phyloP scores from a whole-genome alignment of 495 filamentous ascomycete species.

The Penicillium parvum region DNA sequence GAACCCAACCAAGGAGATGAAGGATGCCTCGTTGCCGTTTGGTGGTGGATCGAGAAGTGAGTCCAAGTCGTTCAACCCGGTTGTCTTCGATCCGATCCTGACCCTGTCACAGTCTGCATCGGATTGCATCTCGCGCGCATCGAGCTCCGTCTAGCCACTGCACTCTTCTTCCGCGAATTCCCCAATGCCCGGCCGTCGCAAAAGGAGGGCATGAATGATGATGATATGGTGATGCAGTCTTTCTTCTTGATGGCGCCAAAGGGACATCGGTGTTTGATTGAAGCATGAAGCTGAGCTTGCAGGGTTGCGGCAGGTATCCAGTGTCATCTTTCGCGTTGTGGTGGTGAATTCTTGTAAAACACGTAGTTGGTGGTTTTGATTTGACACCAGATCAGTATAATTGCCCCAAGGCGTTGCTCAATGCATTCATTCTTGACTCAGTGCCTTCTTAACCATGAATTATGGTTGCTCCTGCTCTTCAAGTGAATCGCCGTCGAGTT shows the following conservation, averaged over 20 bases:
- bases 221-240: slow-evolving; percentile 39
- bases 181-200: slow-evolving; percentile 20
- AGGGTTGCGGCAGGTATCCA: too few species aligned
- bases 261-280: slow-evolving; percentile 43
- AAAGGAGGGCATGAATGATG: slow-evolving; percentile 38
- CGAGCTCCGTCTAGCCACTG: slow-evolving; percentile 32
- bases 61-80: too few species aligned
- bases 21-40: slow-evolving; percentile 49
- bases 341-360: not conserved
- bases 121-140: slow-evolving; percentile 35
- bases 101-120: slow-evolving; percentile 31
- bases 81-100: too few species aligned
- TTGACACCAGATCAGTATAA: too few species aligned
- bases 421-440: too few species aligned
- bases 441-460: too few species aligned
- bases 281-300: too few species aligned
- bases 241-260: slow-evolving; percentile 43
- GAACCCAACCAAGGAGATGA: slow-evolving; percentile 45
- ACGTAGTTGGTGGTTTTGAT: not conserved
- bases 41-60: slow-evolving; percentile 45
- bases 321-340: too few species aligned
- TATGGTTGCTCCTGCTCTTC: too few species aligned
- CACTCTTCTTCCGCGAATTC: slow-evolving; percentile 31
- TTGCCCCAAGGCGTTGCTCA: too few species aligned
- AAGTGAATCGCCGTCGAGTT: too few species aligned